Evolutionary conservation across 495 filamentous ascomycete genomes (phyloP), one percentile per base, ranked within the genome.

Genomic region (Hypoxylon crocopeplum): DNA sequence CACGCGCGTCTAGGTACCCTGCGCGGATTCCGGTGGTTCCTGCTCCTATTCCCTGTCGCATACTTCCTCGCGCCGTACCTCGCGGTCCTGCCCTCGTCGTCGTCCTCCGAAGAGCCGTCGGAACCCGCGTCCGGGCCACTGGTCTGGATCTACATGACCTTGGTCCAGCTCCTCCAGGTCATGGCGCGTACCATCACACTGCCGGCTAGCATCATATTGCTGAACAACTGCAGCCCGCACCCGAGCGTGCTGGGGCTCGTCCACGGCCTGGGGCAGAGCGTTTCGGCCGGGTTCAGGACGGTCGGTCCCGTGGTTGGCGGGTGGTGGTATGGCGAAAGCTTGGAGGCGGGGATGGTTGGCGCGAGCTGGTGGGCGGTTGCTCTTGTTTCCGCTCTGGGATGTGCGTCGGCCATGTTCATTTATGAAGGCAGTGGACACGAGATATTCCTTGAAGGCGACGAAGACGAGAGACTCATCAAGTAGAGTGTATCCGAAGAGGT

Each of bases 141-240:
- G 0, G 78, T 91, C 5, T 96, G 91, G 91, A 60, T 82, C 11
- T 83, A 82, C 44, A 88, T 96, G 54, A 78, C 84, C 1, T 64
- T 79, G 8, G 82, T 93, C 2, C 79, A 93, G 5, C 79, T 85
- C 64, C 70, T 93, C 22, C 89, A 92, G 62, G 89, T 92, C 48
- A 73, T 86, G 2, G 90, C 86, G 1, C 82, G 89, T 12, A 94
- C 90, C 0, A 91, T 96, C 72, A 88, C 89, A 6, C 75, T 92
- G 0, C 90, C 91, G 0, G 86, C 86, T 13, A 84, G 85, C 12
- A 86, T 87, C 5, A 93, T 96, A 56, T 77, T 96, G 7, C 76
- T 93, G 27, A 94, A 93, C 64, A 94, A 96, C 67, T 88, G 86
- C 74, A 87, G 84, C 38, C 90, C 91, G 0, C 89, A 92, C 62